Base-by-base conservation (phyloP, 345 rosid species). In the Erucastrum elatum region DNA sequence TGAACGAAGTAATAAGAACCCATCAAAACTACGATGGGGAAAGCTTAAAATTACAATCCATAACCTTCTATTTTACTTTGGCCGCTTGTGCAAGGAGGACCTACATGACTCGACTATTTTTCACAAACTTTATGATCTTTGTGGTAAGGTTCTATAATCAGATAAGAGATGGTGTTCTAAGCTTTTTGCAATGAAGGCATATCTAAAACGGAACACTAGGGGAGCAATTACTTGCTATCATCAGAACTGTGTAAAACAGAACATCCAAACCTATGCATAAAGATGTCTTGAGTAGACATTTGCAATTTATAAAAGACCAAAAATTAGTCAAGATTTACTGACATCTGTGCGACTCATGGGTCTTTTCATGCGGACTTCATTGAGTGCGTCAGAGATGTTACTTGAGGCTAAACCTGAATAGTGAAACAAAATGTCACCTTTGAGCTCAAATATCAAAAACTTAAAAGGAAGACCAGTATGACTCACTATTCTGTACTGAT, bases 321-420 rank as follows among this genome's bases (percentile, higher is more conserved):
- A 49, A 49, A 71, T 30, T 31, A 58, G 77, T 27, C 6, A 33
- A 66, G 67, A 62, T 72, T 74, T 70, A 86, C 87, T 78, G 76
- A 91, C 98, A 93, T 95, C 98, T 16, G 78, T 93, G 67, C 90
- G 90, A 83, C 98, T 93, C 91, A 88, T 90, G 37, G 96, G 95
- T 72, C 91, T 85, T 85, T 84, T 91, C n/a, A 87, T 80, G 74
- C 88, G 88, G 67, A 89, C 90, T 93, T 90, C 90, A 70, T 87
- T 75, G 46, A 84, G 80, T 55, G 92, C 87, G 59, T 88, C 87
- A 68, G 71, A 81, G 30, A 85, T 82, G 82, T 88, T 86, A 83
- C 87, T 82, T 33, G 83, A 37, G 17, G 82, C 87, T 66, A 84
- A 82, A 67, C 80, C 98, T 86, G 84, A 76, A 80, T 58, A 70